A percentile compares a stretch with the other conserved stretches of the same genome.
phyloP scores from a whole-genome alignment of 192 early-diverging fungal genomes.

The Paraglomus occultum region DNA sequence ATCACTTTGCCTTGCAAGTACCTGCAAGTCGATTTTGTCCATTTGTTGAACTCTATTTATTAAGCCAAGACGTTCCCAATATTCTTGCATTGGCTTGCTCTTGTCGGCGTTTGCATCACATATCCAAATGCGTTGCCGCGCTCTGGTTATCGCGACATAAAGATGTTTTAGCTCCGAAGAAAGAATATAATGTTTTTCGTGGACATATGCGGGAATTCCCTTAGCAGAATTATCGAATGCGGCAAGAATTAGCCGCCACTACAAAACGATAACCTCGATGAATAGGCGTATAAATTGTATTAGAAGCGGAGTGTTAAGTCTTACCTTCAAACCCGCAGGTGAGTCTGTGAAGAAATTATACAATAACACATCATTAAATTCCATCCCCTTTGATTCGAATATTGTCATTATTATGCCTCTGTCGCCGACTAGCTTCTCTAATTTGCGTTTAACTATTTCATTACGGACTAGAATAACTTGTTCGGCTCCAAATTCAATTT shows the following conservation, averaged over 20 bases:
- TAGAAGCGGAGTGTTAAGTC: too few relatives aligned
- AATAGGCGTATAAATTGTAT: too few relatives aligned
- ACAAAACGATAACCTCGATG: neutral
- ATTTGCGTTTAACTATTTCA: neutral
- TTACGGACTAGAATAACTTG: constrained; percentile 23
- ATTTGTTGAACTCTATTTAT: too few relatives aligned
- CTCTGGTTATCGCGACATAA: constrained; percentile 27
- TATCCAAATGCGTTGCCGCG: constrained; percentile 18
- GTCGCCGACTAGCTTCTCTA: neutral
- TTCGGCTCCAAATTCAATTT: constrained; percentile 11
- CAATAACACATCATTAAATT: constrained; percentile 21
- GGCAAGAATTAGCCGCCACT: constrained; percentile 21
- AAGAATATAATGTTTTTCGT: constrained; percentile 17
- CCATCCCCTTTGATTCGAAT: constrained; percentile 9
- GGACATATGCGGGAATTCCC: constrained; percentile 5
- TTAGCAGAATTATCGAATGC: neutral
- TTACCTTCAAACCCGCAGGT: constrained; percentile 4
- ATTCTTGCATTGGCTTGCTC: constrained; percentile 5
- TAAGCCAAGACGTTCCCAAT: neutral
- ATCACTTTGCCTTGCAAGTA: neutral
- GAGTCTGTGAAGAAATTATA: constrained; percentile 23
- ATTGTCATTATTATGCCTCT: neutral
- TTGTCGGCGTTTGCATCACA: constrained; percentile 14
- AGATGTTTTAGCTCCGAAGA: constrained; percentile 26
- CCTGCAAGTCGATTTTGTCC: neutral